These are phyloP conservation scores for Cordyceps farinosa DNA, from an alignment of 2,329 filamentous ascomycete species.

Conservation along the genomic window DNA sequence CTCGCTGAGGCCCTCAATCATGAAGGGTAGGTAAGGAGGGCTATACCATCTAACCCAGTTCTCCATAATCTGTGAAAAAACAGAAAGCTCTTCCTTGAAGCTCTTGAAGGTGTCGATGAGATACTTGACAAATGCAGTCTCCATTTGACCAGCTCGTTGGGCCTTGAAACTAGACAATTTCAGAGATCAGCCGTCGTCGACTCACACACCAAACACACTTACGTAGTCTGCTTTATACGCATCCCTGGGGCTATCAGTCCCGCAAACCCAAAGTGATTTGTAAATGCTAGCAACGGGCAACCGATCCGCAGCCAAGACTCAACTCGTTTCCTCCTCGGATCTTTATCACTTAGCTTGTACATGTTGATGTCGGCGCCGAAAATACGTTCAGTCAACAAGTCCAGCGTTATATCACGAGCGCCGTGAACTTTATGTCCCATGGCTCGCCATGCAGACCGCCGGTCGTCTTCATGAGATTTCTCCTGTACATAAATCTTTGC, in stretches of 20 bases:
- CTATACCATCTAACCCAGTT: too few species aligned
- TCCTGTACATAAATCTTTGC: neutral
- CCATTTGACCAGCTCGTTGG: neutral
- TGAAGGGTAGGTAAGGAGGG: too few species aligned
- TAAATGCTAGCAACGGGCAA: neutral
- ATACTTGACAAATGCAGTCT: neutral
- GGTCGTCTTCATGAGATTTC: neutral
- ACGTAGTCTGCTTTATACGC: neutral
- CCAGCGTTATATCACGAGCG: neutral
- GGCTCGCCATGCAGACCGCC: neutral
- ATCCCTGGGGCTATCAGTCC: neutral
- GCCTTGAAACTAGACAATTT: neutral
- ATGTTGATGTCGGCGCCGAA: neutral
- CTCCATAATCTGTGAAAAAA: too few species aligned
- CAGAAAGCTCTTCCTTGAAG: too few species aligned
- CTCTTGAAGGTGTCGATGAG: too few species aligned
- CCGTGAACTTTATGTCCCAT: neutral
- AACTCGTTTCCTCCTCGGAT: neutral
- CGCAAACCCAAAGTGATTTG: neutral
- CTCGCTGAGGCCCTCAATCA: too few species aligned
- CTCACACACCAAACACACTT: neutral
- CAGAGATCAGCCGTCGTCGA: neutral
- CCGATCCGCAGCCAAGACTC: neutral
- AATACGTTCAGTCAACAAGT: neutral
- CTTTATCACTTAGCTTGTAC: neutral